phyloP scores from a whole-genome alignment of 331 rosid genomes.

The Malus hybrid region DNA sequence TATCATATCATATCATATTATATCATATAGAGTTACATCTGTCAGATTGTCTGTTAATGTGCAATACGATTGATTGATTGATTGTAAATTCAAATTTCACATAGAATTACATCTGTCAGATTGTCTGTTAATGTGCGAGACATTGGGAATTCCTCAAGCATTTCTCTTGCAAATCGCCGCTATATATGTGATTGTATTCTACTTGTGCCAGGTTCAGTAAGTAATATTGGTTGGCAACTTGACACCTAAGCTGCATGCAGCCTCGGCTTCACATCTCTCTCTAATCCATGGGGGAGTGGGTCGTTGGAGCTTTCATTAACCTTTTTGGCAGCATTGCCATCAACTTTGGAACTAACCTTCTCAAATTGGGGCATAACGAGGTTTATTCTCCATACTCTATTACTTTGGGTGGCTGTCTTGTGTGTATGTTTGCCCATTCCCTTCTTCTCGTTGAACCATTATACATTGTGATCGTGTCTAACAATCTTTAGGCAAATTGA shows the following conservation, averaged over 20 bases:
- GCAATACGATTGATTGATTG: not conserved
- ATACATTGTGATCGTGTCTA: not conserved
- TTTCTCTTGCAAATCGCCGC: not conserved
- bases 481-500: not conserved
- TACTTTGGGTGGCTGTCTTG: not conserved
- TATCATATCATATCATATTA: too few species aligned
- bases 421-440: not conserved
- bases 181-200: not conserved
- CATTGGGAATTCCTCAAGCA: not conserved
- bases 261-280: slow-evolving; percentile 22
- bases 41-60: not conserved
- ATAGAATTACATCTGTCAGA: not conserved
- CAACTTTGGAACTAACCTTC: slow-evolving; percentile 97
- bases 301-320: slow-evolving; percentile 92
- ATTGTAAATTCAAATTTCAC: not conserved
- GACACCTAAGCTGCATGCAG: slow-evolving; percentile 38
- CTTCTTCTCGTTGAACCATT: not conserved
- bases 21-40: not conserved
- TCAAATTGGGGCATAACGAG: slow-evolving; percentile 96
- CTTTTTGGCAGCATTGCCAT: slow-evolving; percentile 95
- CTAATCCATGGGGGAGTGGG: slow-evolving; percentile 93
- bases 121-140: not conserved
- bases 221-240: slow-evolving; percentile 8
- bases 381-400: slow-evolving; percentile 16
- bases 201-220: slow-evolving; percentile 13